Evolutionary conservation across 2,329 filamentous ascomycete genomes (phyloP).

Genomic region (Colletotrichum sp.): DNA sequence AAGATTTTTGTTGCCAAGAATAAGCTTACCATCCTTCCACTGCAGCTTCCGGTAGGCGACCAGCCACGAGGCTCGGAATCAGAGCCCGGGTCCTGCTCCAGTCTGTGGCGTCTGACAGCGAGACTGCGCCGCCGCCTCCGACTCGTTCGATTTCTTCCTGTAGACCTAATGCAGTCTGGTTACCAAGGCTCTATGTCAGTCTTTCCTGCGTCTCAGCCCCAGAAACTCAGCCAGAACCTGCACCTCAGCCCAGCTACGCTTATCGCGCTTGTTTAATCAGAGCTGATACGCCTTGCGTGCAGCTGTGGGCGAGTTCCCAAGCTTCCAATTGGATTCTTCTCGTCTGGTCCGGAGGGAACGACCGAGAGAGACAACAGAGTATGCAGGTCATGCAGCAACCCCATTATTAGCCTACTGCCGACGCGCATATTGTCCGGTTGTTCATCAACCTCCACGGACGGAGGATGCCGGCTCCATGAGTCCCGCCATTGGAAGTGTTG

Average conservation of each 20-base stretch:
- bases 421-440: not conserved
- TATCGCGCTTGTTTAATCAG: not conserved
- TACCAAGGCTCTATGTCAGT: not conserved
- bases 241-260: not conserved
- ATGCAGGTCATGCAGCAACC: not conserved
- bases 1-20: not conserved
- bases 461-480: not conserved
- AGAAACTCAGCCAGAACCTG: not conserved
- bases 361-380: not conserved
- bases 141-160: not conserved
- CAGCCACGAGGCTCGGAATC: not conserved
- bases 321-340: not conserved
- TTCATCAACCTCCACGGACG: not conserved
- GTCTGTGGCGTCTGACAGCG: not conserved
- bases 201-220: not conserved
- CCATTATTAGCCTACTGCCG: not conserved
- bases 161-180: not conserved
- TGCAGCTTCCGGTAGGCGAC: not conserved
- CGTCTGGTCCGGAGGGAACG: not conserved
- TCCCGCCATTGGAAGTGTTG: not conserved
- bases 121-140: constrained; percentile 7
- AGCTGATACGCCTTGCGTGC: not conserved
- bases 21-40: constrained; percentile 2
- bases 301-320: not conserved
- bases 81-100: not conserved